phyloP scores from a whole-genome alignment of 2,329 filamentous ascomycete genomes.

The Venturia oleaginea region DNA sequence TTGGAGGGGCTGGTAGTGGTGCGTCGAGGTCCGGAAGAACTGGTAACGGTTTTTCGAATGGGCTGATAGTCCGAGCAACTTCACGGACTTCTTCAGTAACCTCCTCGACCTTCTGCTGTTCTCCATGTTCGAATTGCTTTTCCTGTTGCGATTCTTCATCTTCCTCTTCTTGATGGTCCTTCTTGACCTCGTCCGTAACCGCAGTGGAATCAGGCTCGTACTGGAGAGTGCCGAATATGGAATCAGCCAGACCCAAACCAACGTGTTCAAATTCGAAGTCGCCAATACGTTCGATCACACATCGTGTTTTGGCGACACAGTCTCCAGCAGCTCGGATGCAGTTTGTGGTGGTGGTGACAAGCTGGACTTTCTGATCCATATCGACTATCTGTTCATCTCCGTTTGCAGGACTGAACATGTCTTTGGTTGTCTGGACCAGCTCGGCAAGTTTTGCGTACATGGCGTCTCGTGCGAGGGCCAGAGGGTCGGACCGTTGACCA shows the following conservation, averaged over 20 bases:
- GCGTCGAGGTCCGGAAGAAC: slow-evolving; percentile 20
- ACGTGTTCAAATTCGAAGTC: slow-evolving; percentile 71
- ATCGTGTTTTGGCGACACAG: slow-evolving; percentile 78
- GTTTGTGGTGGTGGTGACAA: slow-evolving; percentile 70
- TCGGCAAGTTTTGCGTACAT: slow-evolving; percentile 76
- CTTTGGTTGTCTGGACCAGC: slow-evolving; percentile 70
- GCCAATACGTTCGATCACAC: slow-evolving; percentile 77
- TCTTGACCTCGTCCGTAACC: not conserved
- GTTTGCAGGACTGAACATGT: slow-evolving; percentile 64
- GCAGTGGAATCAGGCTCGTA: slow-evolving; percentile 12
- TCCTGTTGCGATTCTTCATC: slow-evolving; percentile 12
- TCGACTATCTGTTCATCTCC: slow-evolving; percentile 69
- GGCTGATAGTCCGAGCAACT: not conserved
- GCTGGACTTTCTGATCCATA: slow-evolving; percentile 65
- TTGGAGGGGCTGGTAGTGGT: slow-evolving; percentile 27
- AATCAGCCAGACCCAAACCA: slow-evolving; percentile 34
- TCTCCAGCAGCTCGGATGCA: slow-evolving; percentile 88
- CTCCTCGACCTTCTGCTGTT: not conserved
- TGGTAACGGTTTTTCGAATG: slow-evolving; percentile 12
- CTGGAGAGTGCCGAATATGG: slow-evolving; percentile 26
- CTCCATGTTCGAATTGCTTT: not conserved
- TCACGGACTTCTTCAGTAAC: not conserved
- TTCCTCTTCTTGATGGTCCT: slow-evolving; percentile 15
- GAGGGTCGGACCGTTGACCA: slow-evolving; percentile 53
- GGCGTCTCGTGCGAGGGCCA: slow-evolving; percentile 59